These are phyloP conservation scores for Falciphora oryzae DNA, from an alignment of 2,329 filamentous ascomycete species.

Conservation along the genomic window DNA sequence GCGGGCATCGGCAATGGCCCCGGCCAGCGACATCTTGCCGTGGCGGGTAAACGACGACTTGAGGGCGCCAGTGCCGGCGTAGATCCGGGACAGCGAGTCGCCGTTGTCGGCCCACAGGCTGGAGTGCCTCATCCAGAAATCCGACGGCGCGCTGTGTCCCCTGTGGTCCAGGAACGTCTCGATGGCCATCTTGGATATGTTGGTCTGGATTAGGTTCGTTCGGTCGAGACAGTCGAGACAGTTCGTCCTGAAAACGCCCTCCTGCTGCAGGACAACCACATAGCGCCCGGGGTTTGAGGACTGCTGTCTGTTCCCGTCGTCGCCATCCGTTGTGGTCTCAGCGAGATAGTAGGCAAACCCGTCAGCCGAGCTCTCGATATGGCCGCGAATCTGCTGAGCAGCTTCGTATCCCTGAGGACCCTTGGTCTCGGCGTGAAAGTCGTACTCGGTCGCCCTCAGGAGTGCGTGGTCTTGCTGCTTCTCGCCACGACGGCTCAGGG, in stretches of 20 bases:
- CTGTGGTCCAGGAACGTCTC: conserved; percentile 76
- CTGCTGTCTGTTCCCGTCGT: conserved; percentile 30
- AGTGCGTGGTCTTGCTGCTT: conserved; percentile 62
- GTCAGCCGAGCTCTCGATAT: conserved; percentile 74
- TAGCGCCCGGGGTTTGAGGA: conserved; percentile 31
- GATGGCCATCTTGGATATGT: conserved; percentile 89
- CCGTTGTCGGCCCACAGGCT: conserved; percentile 97
- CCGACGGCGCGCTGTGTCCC: conserved; percentile 60
- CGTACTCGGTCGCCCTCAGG: conserved; percentile 78
- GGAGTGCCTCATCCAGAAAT: conserved; percentile 90
- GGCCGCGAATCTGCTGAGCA: conserved; percentile 73
- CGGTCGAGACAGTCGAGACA: conserved; percentile 94
- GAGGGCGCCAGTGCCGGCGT: conserved; percentile 90
- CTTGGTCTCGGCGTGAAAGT: conserved; percentile 93
- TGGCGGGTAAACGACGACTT: conserved; percentile 93
- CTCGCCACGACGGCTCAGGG: conserved; percentile 57
- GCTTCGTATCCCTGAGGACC: conserved; percentile 84
- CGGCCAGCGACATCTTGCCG: conserved; percentile 93
- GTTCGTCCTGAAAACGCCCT: conserved; percentile 93
- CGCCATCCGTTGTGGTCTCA: conserved; percentile 58
- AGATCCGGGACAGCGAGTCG: conserved; percentile 88
- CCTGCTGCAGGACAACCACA: conserved; percentile 78
- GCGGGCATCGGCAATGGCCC: conserved; percentile 87
- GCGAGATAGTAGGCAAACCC: conserved; percentile 90
- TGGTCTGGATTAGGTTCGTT: conserved; percentile 92